Evolutionary conservation across 805 yeast genomes (phyloP).

Genomic region (Hanseniaspora clermontiae): DNA sequence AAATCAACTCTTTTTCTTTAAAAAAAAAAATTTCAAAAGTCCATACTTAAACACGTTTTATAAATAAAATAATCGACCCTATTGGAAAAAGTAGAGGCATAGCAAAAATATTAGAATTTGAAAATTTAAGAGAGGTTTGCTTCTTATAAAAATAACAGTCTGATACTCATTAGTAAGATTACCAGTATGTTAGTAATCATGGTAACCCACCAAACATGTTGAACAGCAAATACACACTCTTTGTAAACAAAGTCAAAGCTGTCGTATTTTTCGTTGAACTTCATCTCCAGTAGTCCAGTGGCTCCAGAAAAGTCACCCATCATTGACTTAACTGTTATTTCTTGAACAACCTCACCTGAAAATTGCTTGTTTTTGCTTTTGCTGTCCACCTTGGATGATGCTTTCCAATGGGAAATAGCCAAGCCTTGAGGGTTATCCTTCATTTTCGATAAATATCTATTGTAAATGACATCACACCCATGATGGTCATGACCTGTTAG

Average conservation of each 20-base stretch:
- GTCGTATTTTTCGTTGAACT: slow-evolving; percentile 31
- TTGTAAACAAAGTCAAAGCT: slow-evolving; percentile 58
- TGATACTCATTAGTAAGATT: slow-evolving; percentile 22
- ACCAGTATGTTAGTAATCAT: slow-evolving; percentile 40
- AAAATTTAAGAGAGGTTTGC: not conserved
- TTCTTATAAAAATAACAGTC: not conserved
- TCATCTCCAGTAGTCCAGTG: slow-evolving; percentile 73
- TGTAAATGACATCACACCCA: slow-evolving; percentile 71
- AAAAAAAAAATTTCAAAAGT: not conserved
- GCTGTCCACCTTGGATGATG: slow-evolving; percentile 33
- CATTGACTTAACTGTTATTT: slow-evolving; percentile 78
- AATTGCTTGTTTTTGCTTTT: slow-evolving; percentile 23
- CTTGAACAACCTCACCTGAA: slow-evolving; percentile 34
- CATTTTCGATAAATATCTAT: slow-evolving; percentile 18
- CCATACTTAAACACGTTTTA: not conserved
- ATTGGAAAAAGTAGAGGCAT: no score
- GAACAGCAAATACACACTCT: slow-evolving; percentile 71
- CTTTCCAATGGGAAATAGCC: slow-evolving; percentile 42
- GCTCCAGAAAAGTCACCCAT: slow-evolving; percentile 95
- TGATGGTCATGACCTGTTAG: slow-evolving; percentile 94
- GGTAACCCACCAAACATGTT: slow-evolving; percentile 93
- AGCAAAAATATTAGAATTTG: not conserved
- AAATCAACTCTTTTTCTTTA: no score
- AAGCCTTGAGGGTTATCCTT: slow-evolving; percentile 21
- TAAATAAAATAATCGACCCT: not conserved